Evolutionary conservation across 768 basidiomycete genomes (phyloP).

Genomic region (Nidula microcarpa): DNA sequence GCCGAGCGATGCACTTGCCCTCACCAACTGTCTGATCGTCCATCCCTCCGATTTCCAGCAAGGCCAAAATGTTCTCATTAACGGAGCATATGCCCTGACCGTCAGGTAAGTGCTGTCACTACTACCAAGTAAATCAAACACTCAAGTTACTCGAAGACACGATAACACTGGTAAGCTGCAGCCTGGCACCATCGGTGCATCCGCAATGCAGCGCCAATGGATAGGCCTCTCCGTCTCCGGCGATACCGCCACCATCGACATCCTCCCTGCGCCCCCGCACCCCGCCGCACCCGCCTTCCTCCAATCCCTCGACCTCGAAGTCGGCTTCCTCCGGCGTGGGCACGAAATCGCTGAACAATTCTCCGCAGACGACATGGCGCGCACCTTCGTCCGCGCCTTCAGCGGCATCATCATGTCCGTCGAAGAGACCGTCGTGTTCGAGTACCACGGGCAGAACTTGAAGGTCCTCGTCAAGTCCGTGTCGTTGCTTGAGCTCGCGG

Average conservation of each 20-base stretch:
- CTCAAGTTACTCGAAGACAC: slow-evolving; percentile 42
- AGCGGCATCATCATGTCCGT: slow-evolving; percentile 65
- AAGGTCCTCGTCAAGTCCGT: slow-evolving; percentile 66
- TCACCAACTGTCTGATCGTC: slow-evolving; percentile 81
- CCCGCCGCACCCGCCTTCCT: slow-evolving; percentile 58
- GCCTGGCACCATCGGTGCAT: slow-evolving; percentile 72
- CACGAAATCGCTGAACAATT: slow-evolving; percentile 65
- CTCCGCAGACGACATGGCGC: slow-evolving; percentile 82
- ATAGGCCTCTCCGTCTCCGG: slow-evolving; percentile 78
- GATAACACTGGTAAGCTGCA: slow-evolving; percentile 72
- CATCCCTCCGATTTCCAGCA: slow-evolving; percentile 72
- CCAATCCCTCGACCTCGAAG: slow-evolving; percentile 77
- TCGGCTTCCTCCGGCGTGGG: slow-evolving; percentile 57
- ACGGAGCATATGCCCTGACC: slow-evolving; percentile 68
- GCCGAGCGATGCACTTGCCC: slow-evolving; percentile 66
- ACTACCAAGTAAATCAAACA: neutral
- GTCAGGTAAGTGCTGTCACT: slow-evolving; percentile 48
- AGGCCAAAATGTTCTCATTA: slow-evolving; percentile 74
- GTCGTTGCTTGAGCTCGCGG: slow-evolving; percentile 55
- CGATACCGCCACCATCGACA: slow-evolving; percentile 70
- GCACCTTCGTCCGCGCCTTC: slow-evolving; percentile 73
- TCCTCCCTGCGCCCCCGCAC: slow-evolving; percentile 51
- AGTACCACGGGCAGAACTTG: slow-evolving; percentile 83
- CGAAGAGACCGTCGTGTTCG: slow-evolving; percentile 75
- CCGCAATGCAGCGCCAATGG: slow-evolving; percentile 83